Conservation (phyloP, 192 early-diverging fungal species). For the Pilaira anomala region DNA sequence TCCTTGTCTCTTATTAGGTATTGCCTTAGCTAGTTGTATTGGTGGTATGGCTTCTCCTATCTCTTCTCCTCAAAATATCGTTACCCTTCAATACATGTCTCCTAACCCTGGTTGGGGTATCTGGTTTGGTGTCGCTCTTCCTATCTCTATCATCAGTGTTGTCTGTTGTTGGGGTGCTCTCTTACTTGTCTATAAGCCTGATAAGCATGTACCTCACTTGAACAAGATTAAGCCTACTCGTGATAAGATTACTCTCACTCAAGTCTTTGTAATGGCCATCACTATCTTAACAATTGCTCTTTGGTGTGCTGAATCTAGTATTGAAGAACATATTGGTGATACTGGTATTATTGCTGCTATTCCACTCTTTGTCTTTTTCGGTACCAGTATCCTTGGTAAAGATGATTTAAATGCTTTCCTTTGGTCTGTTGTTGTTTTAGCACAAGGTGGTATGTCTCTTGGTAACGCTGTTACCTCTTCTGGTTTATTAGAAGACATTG, state of each 20-base stretch:
- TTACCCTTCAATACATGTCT: slow-evolving; percentile 70
- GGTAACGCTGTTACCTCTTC: slow-evolving; percentile 72
- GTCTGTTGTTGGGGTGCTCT: slow-evolving; percentile 65
- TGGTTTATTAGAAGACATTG: slow-evolving; percentile 64
- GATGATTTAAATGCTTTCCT: slow-evolving; percentile 73
- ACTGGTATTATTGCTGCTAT: slow-evolving; percentile 76
- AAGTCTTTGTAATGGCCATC: slow-evolving; percentile 57
- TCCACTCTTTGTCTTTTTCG: slow-evolving; percentile 76
- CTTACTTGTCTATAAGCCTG: slow-evolving; percentile 60
- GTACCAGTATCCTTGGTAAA: slow-evolving; percentile 66
- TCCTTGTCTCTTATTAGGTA: slow-evolving; percentile 70
- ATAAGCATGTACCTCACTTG: slow-evolving; percentile 45
- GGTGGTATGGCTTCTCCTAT: slow-evolving; percentile 81
- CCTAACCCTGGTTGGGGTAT: slow-evolving; percentile 68
- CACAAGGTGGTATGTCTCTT: slow-evolving; percentile 75
- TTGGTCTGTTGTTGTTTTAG: slow-evolving; percentile 60
- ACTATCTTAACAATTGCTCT: slow-evolving; percentile 64
- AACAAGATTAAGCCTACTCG: slow-evolving; percentile 42
- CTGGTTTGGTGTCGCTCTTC: slow-evolving; percentile 68
- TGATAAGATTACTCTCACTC: slow-evolving; percentile 43
- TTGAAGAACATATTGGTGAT: slow-evolving; percentile 63
- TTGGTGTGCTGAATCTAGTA: slow-evolving; percentile 63
- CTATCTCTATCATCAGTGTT: slow-evolving; percentile 60
- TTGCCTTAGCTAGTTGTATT: slow-evolving; percentile 70
- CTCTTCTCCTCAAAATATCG: slow-evolving; percentile 76